Evolutionary conservation across 202 grass and related monocot genomes (phyloP).

Genomic region (Carex arenaria): DNA sequence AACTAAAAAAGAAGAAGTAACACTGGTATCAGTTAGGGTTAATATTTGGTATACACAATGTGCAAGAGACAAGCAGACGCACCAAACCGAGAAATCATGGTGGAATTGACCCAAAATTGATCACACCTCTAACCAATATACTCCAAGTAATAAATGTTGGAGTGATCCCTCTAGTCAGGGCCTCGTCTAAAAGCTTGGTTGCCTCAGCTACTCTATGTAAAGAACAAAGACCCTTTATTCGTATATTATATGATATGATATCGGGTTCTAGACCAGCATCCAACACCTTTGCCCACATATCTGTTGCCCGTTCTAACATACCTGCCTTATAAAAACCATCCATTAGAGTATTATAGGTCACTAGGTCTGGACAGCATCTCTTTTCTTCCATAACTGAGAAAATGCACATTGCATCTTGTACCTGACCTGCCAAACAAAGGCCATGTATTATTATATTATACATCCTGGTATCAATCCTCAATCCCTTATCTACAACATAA

Average conservation of each 20-base stretch:
- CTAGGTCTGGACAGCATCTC: constrained; percentile 61
- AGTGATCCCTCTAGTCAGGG: constrained; percentile 48
- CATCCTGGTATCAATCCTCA: constrained; percentile 51
- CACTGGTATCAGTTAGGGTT: background rate
- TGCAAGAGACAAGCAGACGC: constrained; percentile 24
- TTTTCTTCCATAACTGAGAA: constrained; percentile 68
- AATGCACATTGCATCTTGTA: constrained; percentile 54
- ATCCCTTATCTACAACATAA: constrained; percentile 46
- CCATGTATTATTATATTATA: constrained; percentile 94
- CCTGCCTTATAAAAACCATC: constrained; percentile 64
- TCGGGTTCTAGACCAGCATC: constrained; percentile 69
- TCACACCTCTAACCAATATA: constrained; percentile 78
- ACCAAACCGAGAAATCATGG: constrained; percentile 31
- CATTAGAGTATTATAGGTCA: constrained; percentile 90
- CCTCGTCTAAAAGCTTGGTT: constrained; percentile 53
- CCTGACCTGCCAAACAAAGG: constrained; percentile 69
- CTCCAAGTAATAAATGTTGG: constrained; percentile 88
- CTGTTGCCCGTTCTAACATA: constrained; percentile 48
- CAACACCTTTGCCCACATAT: constrained; percentile 58
- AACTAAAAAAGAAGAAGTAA: constrained; percentile 5
- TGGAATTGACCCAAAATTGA: constrained; percentile 45
- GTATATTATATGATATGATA: constrained; percentile 85
- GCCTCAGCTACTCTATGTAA: constrained; percentile 64
- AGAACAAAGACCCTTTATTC: constrained; percentile 85
- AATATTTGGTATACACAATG: background rate